Conservation (phyloP, 176 grass and related monocot species). For the Luzula sylvatica region DNA sequence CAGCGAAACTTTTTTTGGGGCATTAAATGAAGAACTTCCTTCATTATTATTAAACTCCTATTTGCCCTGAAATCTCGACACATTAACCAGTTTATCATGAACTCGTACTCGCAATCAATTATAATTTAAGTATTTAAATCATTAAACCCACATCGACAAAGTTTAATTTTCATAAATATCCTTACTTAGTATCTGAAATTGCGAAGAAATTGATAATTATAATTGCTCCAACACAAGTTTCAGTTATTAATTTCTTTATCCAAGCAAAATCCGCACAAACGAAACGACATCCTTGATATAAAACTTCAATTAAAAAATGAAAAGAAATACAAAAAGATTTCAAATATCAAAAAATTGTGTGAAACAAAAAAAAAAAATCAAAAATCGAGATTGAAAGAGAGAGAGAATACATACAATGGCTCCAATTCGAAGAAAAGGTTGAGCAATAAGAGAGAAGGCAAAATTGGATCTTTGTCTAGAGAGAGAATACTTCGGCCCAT, state of each 20-base stretch:
- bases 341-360: neutral
- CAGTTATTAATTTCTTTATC: constrained; percentile 37
- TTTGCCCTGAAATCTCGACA: constrained; percentile 9
- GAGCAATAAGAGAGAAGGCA: constrained; percentile 32
- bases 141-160: constrained; percentile 12
- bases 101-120: constrained; percentile 36
- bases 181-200: constrained; percentile 56
- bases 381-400: constrained; percentile 18
- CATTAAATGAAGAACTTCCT: constrained; percentile 5
- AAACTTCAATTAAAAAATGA: constrained; percentile 35
- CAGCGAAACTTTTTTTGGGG: constrained; percentile 2
- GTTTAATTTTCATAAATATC: neutral
- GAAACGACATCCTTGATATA: constrained; percentile 56
- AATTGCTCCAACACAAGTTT: constrained; percentile 60
- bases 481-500: too few relatives aligned
- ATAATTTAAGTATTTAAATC: constrained; percentile 14
- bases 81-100: constrained; percentile 1
- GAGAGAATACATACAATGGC: constrained; percentile 52
- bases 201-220: constrained; percentile 60
- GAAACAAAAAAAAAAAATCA: constrained; percentile 12
- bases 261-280: constrained; percentile 42
- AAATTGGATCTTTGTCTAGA: too few relatives aligned
- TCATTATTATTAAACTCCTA: neutral
- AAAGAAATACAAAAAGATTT: constrained; percentile 1
- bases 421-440: constrained; percentile 75